phyloP scores from a whole-genome alignment of 2,329 filamentous ascomycete species.

The Purpureocillium takamizusanense region DNA sequence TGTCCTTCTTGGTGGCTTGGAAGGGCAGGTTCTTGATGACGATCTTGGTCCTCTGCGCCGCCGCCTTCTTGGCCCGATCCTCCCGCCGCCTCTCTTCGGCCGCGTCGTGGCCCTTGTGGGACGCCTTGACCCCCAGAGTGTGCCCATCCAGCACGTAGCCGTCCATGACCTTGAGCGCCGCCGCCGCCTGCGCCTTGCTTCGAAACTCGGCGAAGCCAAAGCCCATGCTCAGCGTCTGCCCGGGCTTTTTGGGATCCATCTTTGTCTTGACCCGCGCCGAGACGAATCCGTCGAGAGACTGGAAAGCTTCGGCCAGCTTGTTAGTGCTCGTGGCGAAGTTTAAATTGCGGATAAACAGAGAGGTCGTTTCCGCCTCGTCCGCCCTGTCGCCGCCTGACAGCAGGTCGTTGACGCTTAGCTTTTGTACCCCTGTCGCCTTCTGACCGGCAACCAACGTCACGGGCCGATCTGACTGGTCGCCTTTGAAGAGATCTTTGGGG shows the following conservation, averaged over 20 bases:
- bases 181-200: slow-evolving; percentile 66
- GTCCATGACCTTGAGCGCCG: slow-evolving; percentile 78
- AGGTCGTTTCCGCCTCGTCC: slow-evolving; percentile 57
- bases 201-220: slow-evolving; percentile 92
- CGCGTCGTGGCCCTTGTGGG: slow-evolving; percentile 79
- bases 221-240: slow-evolving; percentile 87
- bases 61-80: slow-evolving; percentile 72
- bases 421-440: slow-evolving; percentile 38
- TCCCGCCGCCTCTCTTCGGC: slow-evolving; percentile 78
- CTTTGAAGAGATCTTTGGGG: slow-evolving; percentile 67
- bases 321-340: slow-evolving; percentile 82
- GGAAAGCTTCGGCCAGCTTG: slow-evolving; percentile 68
- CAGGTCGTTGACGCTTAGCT: slow-evolving; percentile 60
- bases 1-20: slow-evolving; percentile 87
- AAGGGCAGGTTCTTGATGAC: slow-evolving; percentile 98
- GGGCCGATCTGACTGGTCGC: slow-evolving; percentile 17
- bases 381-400: slow-evolving; percentile 47
- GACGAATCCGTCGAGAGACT: slow-evolving; percentile 76
- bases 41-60: slow-evolving; percentile 76
- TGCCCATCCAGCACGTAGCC: slow-evolving; percentile 82
- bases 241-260: slow-evolving; percentile 81
- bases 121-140: slow-evolving; percentile 74
- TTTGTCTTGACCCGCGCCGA: slow-evolving; percentile 90
- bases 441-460: slow-evolving; percentile 18
- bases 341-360: slow-evolving; percentile 87